Evolutionary conservation across 768 basidiomycete species (phyloP), one percentile per base, ranked within the genome.

Genomic region (Leccinum variicolor): DNA sequence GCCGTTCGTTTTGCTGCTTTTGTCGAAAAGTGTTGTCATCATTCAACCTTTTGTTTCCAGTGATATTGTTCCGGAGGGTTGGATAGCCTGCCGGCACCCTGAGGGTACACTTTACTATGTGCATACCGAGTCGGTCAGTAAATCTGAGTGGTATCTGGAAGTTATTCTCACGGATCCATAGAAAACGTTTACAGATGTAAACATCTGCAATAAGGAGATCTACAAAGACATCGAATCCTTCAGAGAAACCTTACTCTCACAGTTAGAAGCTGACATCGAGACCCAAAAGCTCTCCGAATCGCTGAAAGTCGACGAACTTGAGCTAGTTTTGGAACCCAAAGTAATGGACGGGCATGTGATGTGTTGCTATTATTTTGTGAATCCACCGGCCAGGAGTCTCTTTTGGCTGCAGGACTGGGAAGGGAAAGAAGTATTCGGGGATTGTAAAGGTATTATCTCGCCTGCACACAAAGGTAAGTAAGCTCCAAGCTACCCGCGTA

Each of bases 151-250:
- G 4, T n/a, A 45, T 29, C 3, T 23, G 4, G 3, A 21, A 17
- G 14, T 58, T n/a, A 3, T 53, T 41, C 17, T 39, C 15, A 17
- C 14, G 6, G 26, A 43, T 25, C 53, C 76, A 73, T 56, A 84
- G 81, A 77, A 73, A 50, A 74, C 82, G 0, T 81, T 80, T 29
- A 85, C 85, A 0, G 85, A 87, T 54, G 77, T 77, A 33, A 65
- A 86, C 58, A 70, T 86, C 11, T 78, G 74, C 36, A 73, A 85
- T n/a, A 6, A 46, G 0, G 66, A 61, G 0, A 66, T 77, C 5
- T 58, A 66, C 6, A 33, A 43, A 0, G 75, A 77, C 28, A 70
- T 84, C 2, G 69, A 73, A 7, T 61, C 64, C 9, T 80, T 74
- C 51, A 72, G 64, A 36, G 10, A 4, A 0, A 58, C 34, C 23